Evolutionary conservation across 208 protist species (phyloP).

Genomic region (Crithidia bombi): DNA sequence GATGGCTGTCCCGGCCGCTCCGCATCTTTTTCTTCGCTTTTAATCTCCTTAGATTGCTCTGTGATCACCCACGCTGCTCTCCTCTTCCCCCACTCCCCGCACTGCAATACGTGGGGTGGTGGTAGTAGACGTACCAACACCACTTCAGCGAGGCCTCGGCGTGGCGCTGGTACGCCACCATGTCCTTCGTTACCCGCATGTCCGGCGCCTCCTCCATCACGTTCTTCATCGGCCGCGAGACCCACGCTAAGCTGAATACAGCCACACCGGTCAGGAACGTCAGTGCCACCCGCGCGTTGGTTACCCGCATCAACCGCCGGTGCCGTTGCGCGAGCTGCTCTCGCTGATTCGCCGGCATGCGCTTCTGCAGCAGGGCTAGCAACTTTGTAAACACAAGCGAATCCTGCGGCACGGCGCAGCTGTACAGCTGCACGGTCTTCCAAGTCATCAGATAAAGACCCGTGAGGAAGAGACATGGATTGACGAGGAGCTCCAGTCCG

Average conservation of each 20-base stretch:
- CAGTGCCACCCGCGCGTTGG: slow-evolving; percentile 64
- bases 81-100: background rate
- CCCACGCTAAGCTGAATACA: slow-evolving; percentile 47
- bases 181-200: slow-evolving; percentile 49
- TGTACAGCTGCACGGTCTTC: slow-evolving; percentile 71
- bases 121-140: slow-evolving; percentile 87
- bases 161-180: slow-evolving; percentile 72
- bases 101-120: slow-evolving; percentile 73
- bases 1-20: background rate
- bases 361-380: slow-evolving; percentile 42
- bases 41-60: background rate
- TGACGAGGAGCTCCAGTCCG: slow-evolving; percentile 68
- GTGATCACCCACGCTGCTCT: background rate
- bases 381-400: slow-evolving; percentile 61
- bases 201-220: slow-evolving; percentile 67
- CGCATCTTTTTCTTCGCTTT: background rate
- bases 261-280: slow-evolving; percentile 57
- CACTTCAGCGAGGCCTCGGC: slow-evolving; percentile 63
- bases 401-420: slow-evolving; percentile 57
- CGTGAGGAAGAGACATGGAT: slow-evolving; percentile 55
- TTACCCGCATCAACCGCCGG: slow-evolving; percentile 70
- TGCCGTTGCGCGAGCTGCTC: slow-evolving; percentile 72
- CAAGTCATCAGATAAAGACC: slow-evolving; percentile 77
- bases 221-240: slow-evolving; percentile 51
- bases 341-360: slow-evolving; percentile 42